Evolutionary conservation across 345 rosid species (phyloP), one percentile per base, ranked within the genome.

Genomic region (Melaleuca quinquenervia): DNA sequence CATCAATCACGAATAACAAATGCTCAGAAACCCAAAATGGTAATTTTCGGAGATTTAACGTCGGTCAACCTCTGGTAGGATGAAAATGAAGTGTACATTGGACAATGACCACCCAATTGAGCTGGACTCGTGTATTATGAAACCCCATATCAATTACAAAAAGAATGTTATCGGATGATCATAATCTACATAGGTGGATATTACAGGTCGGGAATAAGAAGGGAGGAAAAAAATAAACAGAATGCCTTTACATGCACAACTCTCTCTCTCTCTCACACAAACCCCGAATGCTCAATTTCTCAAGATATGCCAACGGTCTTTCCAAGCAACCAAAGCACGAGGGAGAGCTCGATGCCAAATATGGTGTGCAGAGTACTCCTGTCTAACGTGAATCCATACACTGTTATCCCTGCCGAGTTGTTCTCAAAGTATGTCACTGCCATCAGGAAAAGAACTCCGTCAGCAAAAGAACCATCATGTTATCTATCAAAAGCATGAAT

Each of bases 361-460:
- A 97, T 94, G 52, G 98, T 93, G 88, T 94, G 98, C 8, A 97
- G 91, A 11, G 98, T 95, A 86, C 91, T 91, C 89, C 99, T 88
- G 83, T 97, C 98, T 0, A 96, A 90, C 14, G 92, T 93, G 90
- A 94, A 95, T 52, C 98, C 99, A 52, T 90, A 97, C 84, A 97
- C 90, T 0, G 99, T 95, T 83, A 97, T 95, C 86, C 99, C 99
- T 11, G 98, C 96, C 86, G 85, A 90, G 41, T 97, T 97, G 90
- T 96, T 97, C 95, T 97, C 99, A 32, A 96, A 96, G 90, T 96
- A 97, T 70, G 90, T 90, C 92, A 97, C 99, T 97, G 94, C 91
- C 88, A 86, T 54, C 8, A 78, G 48, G 41, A 52, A 26, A 45
- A 76, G 16, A 84, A 82, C 54, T 49, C 3, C 5, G 50, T 56